Conservation (phyloP, 192 early-diverging fungal genomes). For the Gryganskiella cystojenkinii region DNA sequence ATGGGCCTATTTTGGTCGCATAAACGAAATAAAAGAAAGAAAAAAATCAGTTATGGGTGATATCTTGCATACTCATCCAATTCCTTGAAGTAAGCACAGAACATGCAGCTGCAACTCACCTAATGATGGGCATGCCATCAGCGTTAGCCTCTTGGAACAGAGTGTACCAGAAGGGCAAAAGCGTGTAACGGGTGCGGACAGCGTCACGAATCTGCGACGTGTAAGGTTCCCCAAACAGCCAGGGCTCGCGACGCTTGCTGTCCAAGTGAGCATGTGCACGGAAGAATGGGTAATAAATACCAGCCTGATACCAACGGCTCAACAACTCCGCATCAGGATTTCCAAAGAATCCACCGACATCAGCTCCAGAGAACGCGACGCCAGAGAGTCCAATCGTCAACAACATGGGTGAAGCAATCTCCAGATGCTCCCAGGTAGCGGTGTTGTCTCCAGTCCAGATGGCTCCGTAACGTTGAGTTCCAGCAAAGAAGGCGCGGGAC, state of each 20-base stretch:
- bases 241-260: conserved; percentile 97
- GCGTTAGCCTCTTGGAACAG: conserved; percentile 83
- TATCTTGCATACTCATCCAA: neutral
- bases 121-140: conserved; percentile 84
- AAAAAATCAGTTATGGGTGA: neutral
- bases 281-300: conserved; percentile 96
- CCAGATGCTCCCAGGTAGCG: conserved; percentile 90
- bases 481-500: conserved; percentile 96
- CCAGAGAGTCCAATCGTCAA: conserved; percentile 88
- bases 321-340: conserved; percentile 92
- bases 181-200: conserved; percentile 83
- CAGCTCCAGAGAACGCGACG: conserved; percentile 93
- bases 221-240: conserved; percentile 91
- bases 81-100: neutral
- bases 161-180: conserved; percentile 94
- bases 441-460: conserved; percentile 99
- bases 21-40: no score
- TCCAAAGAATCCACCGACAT: conserved; percentile 98
- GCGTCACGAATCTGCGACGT: conserved; percentile 82
- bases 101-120: conserved; percentile 20
- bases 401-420: conserved; percentile 87
- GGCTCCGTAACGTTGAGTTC: conserved; percentile 94
- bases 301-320: conserved; percentile 98
- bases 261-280: conserved; percentile 98
- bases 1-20: conserved; percentile 88